Conservation (phyloP, 1,139 yeast species). For the Candida sp. region DNA sequence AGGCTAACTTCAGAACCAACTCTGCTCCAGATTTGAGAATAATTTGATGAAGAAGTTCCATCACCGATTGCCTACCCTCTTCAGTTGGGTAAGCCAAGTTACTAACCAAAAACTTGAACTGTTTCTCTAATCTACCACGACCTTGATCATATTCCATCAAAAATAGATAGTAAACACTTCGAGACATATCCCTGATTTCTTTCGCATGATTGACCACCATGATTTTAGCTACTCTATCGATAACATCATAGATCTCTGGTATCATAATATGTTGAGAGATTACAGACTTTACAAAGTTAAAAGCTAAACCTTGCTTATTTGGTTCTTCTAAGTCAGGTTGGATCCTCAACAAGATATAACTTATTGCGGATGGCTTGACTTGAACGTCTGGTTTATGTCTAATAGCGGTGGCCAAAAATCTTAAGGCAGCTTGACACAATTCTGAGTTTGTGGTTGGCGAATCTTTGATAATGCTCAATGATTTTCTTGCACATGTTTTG, state of each 20-base stretch:
- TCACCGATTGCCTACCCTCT: slow-evolving; percentile 84
- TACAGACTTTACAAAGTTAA: slow-evolving; percentile 75
- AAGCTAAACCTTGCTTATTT: slow-evolving; percentile 82
- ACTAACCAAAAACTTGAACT: slow-evolving; percentile 76
- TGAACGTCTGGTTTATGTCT: slow-evolving; percentile 65
- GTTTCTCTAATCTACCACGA: slow-evolving; percentile 77
- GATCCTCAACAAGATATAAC: slow-evolving; percentile 71
- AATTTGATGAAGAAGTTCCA: slow-evolving; percentile 79
- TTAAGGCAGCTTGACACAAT: slow-evolving; percentile 77
- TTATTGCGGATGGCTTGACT: slow-evolving; percentile 69
- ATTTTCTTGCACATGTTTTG: slow-evolving; percentile 57
- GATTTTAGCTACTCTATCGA: slow-evolving; percentile 77
- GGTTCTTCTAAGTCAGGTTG: slow-evolving; percentile 93
- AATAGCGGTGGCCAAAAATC: slow-evolving; percentile 69
- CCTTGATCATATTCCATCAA: slow-evolving; percentile 96
- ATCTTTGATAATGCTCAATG: slow-evolving; percentile 66
- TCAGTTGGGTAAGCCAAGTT: slow-evolving; percentile 85
- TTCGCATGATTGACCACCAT: slow-evolving; percentile 90
- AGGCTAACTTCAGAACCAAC: slow-evolving; percentile 57
- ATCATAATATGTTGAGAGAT: slow-evolving; percentile 70
- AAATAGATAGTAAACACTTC: slow-evolving; percentile 82
- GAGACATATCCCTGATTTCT: slow-evolving; percentile 81
- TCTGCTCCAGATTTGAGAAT: slow-evolving; percentile 65
- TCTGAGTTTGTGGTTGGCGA: slow-evolving; percentile 79
- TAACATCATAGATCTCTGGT: slow-evolving; percentile 87